Conservation (phyloP, 1,284 basidiomycete genomes). For the Thecaphora frezii region DNA sequence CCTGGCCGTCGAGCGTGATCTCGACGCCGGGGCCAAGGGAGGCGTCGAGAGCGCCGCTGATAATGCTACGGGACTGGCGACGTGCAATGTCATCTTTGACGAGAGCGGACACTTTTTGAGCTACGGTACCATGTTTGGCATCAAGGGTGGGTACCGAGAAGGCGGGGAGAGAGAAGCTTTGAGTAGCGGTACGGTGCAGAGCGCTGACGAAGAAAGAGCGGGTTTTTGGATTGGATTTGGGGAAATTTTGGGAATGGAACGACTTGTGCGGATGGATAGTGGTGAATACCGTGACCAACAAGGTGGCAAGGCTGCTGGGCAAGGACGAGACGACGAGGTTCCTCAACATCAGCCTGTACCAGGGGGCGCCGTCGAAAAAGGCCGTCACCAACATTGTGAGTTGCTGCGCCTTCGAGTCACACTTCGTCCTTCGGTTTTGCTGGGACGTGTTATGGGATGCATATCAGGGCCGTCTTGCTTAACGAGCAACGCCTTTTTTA, state of each 20-base stretch:
- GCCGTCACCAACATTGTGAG: conserved; percentile 76
- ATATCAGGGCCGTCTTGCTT: too few relatives aligned
- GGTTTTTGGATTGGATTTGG: too few relatives aligned
- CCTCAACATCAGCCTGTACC: conserved; percentile 84
- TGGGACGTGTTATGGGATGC: too few relatives aligned
- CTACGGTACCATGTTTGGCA: conserved; percentile 88
- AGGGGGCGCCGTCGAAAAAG: conserved; percentile 88
- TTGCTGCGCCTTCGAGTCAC: conserved; percentile 33
- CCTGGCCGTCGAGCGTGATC: conserved; percentile 84
- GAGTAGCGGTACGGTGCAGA: too few relatives aligned
- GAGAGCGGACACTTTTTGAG: conserved; percentile 91
- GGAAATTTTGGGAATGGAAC: not conserved
- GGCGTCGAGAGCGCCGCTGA: conserved; percentile 61
- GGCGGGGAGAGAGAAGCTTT: too few relatives aligned
- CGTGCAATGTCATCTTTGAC: conserved; percentile 80
- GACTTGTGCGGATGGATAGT: conserved; percentile 64
- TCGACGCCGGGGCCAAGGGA: conserved; percentile 70
- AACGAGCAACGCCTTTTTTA: not conserved
- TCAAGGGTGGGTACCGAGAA: conserved; percentile 71
- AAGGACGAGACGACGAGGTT: conserved; percentile 93
- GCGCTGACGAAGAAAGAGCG: too few relatives aligned
- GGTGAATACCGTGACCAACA: conserved; percentile 89
- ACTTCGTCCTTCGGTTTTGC: too few relatives aligned
- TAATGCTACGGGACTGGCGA: conserved; percentile 36
- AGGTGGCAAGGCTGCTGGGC: conserved; percentile 83